Evolutionary conservation across 768 basidiomycete species (phyloP), one percentile per base, ranked within the genome.

Genomic region (Collybiopsis luxurians): DNA sequence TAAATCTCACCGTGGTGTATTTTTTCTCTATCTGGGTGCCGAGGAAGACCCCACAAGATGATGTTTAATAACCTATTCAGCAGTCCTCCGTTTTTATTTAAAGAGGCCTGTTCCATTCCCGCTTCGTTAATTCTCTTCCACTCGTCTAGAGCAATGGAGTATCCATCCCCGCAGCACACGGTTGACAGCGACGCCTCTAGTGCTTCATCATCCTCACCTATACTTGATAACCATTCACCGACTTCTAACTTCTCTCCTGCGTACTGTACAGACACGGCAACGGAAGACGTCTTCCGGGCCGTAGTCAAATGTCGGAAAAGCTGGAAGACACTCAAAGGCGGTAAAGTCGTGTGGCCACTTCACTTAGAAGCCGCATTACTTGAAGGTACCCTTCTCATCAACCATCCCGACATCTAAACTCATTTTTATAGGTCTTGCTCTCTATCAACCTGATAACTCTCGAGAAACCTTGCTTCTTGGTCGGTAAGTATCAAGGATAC

Each of bases 331-430:
- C 70, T 86, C 26, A 81, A 82, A 66, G 88, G 86, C 44, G 82
- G 84, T 28, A 88, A 90, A 66, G 79, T 86, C 10, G 88, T 91
- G 21, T 90, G 89, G 89, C 89, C 89, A 52, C 87, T 85, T 11
- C 81, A 86, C 62, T 82, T 91, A 50, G 89, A 91, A 73, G 87
- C 85, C 27, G 86, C 86, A 39, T 75, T 91, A 61, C 79, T 91
- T 42, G 85, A 89, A 79, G 89, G 89, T 86, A 46, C 17, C 38
- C 23, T 47, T 24, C 30, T n/a, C 21, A 21, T 30, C 50, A 48
- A 26, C 44, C 55, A 39, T 19, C 21, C 42, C 23, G 55, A 55
- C 52, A 39, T 34, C 38, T 21, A 48, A 26, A 46, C 53, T 59
- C 43, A 5, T 44, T 36, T 42, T 38, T 44, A 48, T 13, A 90